Evolutionary conservation across 306 rosid species (phyloP).

Genomic region (Arachis hypogaea): DNA sequence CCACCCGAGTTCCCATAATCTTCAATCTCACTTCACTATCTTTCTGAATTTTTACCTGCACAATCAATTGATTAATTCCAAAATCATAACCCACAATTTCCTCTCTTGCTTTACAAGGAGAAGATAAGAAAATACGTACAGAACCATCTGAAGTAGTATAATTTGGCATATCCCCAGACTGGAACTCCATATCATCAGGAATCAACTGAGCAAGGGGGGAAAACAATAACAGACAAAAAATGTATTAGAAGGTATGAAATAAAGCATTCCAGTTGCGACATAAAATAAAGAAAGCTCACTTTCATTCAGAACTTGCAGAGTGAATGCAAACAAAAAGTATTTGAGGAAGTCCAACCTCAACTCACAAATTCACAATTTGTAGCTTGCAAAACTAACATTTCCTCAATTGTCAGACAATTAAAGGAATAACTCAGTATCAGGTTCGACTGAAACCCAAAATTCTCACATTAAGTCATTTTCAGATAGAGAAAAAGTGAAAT

Average conservation of each 20-base stretch:
- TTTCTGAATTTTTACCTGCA: constrained; percentile 94
- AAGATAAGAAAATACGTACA: constrained; percentile 47
- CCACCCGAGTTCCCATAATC: constrained; percentile 96
- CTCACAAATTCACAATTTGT: background rate
- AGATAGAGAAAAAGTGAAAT: background rate
- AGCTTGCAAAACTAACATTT: constrained; percentile 2
- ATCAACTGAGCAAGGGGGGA: constrained; percentile 60
- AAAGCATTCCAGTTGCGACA: constrained; percentile 24
- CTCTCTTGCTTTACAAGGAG: constrained; percentile 16
- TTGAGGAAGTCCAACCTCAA: background rate
- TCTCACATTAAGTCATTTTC: background rate
- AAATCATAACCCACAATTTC: constrained; percentile 13
- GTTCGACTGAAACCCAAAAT: background rate
- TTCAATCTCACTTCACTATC: constrained; percentile 96
- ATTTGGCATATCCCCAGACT: constrained; percentile 91
- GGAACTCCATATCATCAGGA: constrained; percentile 99
- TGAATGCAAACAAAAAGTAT: background rate
- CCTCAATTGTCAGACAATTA: background rate
- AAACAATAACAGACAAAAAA: constrained; percentile 5
- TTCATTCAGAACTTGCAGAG: constrained; percentile 9
- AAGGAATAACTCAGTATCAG: background rate
- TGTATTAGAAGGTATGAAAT: background rate
- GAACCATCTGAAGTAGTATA: constrained; percentile 99
- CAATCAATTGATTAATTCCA: constrained; percentile 35
- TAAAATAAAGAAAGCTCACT: constrained; percentile 8